Evolutionary conservation across 306 rosid species (phyloP), one percentile per base, ranked within the genome.

Genomic region (Sphenostylis stenocarpa): DNA sequence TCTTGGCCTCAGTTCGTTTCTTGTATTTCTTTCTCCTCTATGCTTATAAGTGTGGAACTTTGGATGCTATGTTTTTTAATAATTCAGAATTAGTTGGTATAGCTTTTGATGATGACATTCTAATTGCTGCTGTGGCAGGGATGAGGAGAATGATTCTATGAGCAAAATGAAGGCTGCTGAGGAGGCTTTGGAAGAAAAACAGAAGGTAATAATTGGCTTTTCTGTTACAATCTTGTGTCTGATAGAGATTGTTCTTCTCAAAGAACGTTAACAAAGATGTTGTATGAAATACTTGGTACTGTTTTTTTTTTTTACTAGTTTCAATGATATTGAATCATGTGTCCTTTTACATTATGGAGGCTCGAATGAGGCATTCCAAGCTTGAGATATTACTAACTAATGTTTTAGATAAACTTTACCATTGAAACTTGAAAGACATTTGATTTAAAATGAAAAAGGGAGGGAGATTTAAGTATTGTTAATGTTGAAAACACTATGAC

Each of bases 141-240:
- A 87, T 84, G 93, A 92, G 49, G 98, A 90, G 72, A 51, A 74
- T 85, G 98, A 92, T 84, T 83, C 98, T 31, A 57, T 92, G 26
- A 73, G 83, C 16, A 90, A 78, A 84, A 95, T 92, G 98, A 85
- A 84, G 90, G 96, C 93, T 80, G 87, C 98, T 62, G 95, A 89
- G 89, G 90, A 89, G 60, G 96, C 97, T 47, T 75, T 95, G 72
- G 91, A 89, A 84, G 93, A 83, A 67, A 88, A 89, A 77, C 86
- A 90, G 78, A 95, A 90, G 96, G 98, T 95, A 85, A 75, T 10
- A 36, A 63, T 65, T 33, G 23, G 14, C 80, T 56, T 48, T 58
- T 47, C 66, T 24, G 34, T 33, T 58, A 21, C 9, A n/a, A 67
- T 75, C 36, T 47, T 34, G 60, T 73, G 38, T 66, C 51, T 24